Conservation (phyloP, 441 rosid species). For the Rhodomyrtus psidioides region DNA sequence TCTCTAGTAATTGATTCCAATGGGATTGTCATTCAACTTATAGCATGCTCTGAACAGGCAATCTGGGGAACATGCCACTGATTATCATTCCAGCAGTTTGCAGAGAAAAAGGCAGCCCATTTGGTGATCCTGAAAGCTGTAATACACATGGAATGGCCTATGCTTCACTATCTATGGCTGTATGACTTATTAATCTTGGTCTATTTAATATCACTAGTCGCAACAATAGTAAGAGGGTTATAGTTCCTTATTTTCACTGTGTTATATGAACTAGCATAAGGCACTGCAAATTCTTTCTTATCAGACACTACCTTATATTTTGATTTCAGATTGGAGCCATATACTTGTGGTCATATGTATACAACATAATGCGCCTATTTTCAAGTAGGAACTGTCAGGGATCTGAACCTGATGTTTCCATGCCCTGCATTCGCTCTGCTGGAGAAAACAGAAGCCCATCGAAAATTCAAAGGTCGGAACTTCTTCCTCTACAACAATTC, state of each 20-base stretch:
- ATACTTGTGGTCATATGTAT: constrained; percentile 76
- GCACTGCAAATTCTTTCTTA: neutral
- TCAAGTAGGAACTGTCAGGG: constrained; percentile 17
- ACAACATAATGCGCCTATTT: constrained; percentile 49
- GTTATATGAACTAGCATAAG: neutral
- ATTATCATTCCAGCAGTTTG: constrained; percentile 81
- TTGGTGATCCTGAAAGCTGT: constrained; percentile 55
- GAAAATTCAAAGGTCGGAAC: constrained; percentile 27
- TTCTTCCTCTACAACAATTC: constrained; percentile 32
- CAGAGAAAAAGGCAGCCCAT: constrained; percentile 75
- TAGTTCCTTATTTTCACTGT: neutral
- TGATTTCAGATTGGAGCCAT: constrained; percentile 60
- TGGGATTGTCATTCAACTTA: neutral
- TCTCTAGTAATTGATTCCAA: neutral
- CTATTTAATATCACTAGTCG: neutral
- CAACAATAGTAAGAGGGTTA: neutral
- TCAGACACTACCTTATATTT: neutral
- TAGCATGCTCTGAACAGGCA: constrained; percentile 32
- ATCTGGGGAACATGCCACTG: constrained; percentile 70
- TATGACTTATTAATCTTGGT: constrained; percentile 10
- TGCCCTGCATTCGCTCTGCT: neutral
- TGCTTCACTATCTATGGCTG: constrained; percentile 84
- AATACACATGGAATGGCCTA: constrained; percentile 55
- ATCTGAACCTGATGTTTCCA: constrained; percentile 3
- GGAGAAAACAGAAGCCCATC: constrained; percentile 13